Base-by-base conservation (phyloP, 2,329 filamentous ascomycete species). In the Monosporascus sp. region DNA sequence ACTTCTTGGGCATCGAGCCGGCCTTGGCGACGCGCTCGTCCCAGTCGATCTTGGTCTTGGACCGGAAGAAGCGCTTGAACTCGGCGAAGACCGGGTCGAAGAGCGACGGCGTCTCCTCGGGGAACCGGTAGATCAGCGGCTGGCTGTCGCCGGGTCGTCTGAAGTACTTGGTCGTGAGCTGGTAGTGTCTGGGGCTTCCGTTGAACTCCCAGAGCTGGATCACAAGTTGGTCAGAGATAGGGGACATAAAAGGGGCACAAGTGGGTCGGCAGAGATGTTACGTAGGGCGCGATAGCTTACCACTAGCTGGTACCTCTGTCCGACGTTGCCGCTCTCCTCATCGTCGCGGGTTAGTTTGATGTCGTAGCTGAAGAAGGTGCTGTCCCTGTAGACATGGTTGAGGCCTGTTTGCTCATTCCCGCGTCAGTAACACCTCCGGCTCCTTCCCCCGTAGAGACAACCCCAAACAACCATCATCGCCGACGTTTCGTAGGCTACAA, bases 131-230 rank as follows among this genome's bases (percentile, higher is more conserved):
- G 3, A 60, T 66, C 1, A 19, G 8, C 7, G 7, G 73, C 65
- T 19, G 69, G 65, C 58, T 62, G 54, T 70, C 70, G 7, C 69
- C 67, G 7, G 68, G 73, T 52, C 69, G 72, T 50, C 74, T 73
- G 60, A 73, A 74, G 58, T 73, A 74, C 51, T 80, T 81, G 47
- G 76, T 77, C 7, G 80, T 80, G 46, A 82, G 80, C 58, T 78
- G 79, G 70, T 89, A 91, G 0, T 80, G 77, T 54, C 72, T 74
- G 0, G 86, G 86, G 16, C 71, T 69, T 11, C 77, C 72, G 55
- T 82, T 76, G 5, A 85, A 87, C 67, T 90, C 82, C 71, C 84
- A 89, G 49, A 92, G 75, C 86, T 91, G 57, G 57, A n/a, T 11
- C 40, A 35, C 9, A 7, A 45, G 35, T 31, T 49, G 46, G 40